These are phyloP conservation scores for Tilletia caries DNA, from an alignment of 1,284 basidiomycete species.

Conservation along the genomic window DNA sequence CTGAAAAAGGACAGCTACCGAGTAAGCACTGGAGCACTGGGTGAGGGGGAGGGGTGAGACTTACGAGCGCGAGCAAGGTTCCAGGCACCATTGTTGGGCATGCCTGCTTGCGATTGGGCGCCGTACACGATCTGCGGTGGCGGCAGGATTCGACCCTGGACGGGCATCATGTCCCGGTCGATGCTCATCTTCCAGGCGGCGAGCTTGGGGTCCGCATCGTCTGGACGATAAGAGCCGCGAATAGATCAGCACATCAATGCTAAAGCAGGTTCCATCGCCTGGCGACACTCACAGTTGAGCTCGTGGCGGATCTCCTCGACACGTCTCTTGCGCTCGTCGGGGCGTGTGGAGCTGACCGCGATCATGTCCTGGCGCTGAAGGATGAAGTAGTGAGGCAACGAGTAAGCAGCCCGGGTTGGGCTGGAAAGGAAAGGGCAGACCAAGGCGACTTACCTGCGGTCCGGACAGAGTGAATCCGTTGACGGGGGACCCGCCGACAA, in stretches of 20 bases:
- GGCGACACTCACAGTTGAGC: conserved; percentile 29
- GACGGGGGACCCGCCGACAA: conserved; percentile 29
- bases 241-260: not conserved
- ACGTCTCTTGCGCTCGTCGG: conserved; percentile 24
- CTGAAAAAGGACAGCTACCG: not conserved
- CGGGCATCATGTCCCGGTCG: not conserved
- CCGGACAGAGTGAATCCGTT: conserved; percentile 8
- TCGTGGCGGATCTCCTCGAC: conserved; percentile 30
- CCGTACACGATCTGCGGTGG: conserved; percentile 44
- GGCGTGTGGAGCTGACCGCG: conserved; percentile 21
- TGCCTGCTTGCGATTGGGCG: conserved; percentile 25
- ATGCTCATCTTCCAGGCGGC: conserved; percentile 7
- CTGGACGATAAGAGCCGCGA: not conserved
- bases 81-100: conserved; percentile 46
- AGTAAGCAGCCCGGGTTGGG: too few species aligned
- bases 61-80: conserved; percentile 27
- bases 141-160: conserved; percentile 50
- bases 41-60: not conserved
- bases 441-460: conserved; percentile 23
- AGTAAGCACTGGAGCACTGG: not conserved
- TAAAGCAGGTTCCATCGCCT: too few species aligned
- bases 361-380: conserved; percentile 28
- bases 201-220: conserved; percentile 8
- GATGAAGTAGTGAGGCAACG: not conserved
- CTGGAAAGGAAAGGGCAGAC: not conserved